Conservation (phyloP, 345 rosid genomes). For the Microthlaspi erraticum region DNA sequence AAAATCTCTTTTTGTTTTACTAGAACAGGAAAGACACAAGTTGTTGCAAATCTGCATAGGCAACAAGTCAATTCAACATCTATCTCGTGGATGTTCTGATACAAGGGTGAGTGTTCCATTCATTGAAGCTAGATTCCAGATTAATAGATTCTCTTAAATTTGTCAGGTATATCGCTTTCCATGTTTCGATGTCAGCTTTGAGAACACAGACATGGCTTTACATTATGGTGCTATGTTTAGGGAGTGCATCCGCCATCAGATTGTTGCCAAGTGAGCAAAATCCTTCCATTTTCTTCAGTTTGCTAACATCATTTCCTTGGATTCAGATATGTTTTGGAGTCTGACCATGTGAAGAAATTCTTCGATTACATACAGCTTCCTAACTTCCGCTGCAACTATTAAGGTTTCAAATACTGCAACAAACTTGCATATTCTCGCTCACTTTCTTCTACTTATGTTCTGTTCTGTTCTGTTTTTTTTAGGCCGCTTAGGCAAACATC, state of each 20-base stretch:
- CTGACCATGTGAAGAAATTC: constrained; percentile 83
- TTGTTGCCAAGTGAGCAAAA: constrained; percentile 75
- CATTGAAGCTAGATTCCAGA: neutral
- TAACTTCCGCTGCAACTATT: constrained; percentile 96
- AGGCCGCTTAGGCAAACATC: too few relatives aligned
- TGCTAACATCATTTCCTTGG: constrained; percentile 1
- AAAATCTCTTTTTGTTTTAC: too few relatives aligned
- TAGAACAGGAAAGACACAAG: constrained; percentile 98
- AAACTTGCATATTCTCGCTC: neutral
- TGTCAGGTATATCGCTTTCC: constrained; percentile 25
- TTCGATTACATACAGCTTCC: constrained; percentile 93
- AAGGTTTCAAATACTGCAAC: constrained; percentile 77
- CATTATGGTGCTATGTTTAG: constrained; percentile 98
- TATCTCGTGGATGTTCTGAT: constrained; percentile 86
- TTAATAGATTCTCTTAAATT: neutral
- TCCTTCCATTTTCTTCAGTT: neutral
- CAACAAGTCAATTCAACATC: constrained; percentile 88
- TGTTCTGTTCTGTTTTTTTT: too few relatives aligned
- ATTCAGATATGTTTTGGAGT: constrained; percentile 90
- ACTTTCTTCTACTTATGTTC: too few relatives aligned
- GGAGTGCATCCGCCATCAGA: constrained; percentile 98
- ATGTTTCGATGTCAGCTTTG: too few relatives aligned
- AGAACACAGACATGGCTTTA: constrained; percentile 84
- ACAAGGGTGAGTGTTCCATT: constrained; percentile 58
- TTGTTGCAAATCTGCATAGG: constrained; percentile 95